Base-by-base conservation (phyloP, 345 rosid species). In the Mallotus nudiflorus region DNA sequence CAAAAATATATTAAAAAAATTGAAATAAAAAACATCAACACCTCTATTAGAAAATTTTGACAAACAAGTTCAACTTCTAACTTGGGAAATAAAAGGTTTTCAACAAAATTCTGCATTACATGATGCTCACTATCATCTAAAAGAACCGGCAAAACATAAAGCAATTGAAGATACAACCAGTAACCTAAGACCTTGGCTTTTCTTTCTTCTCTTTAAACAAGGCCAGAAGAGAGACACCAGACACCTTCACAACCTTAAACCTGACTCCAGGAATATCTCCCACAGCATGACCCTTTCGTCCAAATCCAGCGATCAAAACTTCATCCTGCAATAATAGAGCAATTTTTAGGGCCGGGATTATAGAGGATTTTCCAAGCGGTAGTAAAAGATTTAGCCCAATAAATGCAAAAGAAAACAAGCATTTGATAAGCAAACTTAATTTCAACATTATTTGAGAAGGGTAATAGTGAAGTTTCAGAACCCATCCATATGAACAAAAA, bases 261-360 rank as follows among this genome's bases (percentile, higher is more conserved):
- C 96, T 82, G 66, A 89, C 96, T 25, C 96, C 96, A 5, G 96
- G 96, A 83, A 89, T 89, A 87, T 89, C 96, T 65, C 96, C 96
- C 1, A 89, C 96, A 0, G 96, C 96, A 63, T 89, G 96, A 6
- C 96, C 96, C 78, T 89, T 89, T 14, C 96, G 83, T 16, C 96
- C 96, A 62, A 89, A 89, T 74, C 92, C 96, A 14, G 92, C 92
- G 65, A 87, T 87, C 85, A 89, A 69, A 25, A 89, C 96, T 54
- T 89, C 96, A 70, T 89, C 92, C 96, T 89, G 70, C 50, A 18
- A 62, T 31, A 62, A 11, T 67, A 25, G 75, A 52, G 24, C 1
- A 22, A 52, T 12, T 42, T 42, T 42, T 4, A 42, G 14, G 46
- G 7, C 9, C 4, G 11, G 46, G 46, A 42, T 33, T 6, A 42